Evolutionary conservation across 1,284 basidiomycete species (phyloP).

Genomic region (Ceratobasidium sp.): DNA sequence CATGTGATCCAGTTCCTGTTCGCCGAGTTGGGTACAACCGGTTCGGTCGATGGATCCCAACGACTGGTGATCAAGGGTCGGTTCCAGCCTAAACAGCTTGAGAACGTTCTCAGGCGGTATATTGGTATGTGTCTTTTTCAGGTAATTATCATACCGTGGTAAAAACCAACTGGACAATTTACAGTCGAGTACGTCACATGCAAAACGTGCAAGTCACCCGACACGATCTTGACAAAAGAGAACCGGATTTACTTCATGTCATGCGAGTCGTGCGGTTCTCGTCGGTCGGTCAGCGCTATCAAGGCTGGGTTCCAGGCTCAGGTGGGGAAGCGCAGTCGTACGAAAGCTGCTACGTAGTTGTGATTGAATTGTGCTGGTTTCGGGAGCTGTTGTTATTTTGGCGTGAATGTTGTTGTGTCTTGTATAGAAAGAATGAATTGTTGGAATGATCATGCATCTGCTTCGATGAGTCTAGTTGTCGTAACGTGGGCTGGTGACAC

Average conservation of each 20-base stretch:
- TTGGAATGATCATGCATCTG: neutral
- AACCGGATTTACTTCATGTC: constrained; percentile 99
- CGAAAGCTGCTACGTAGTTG: constrained; percentile 35
- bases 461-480: too few relatives aligned
- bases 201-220: constrained; percentile 99
- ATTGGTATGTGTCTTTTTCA: constrained; percentile 74
- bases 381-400: too few relatives aligned
- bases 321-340: constrained; percentile 72
- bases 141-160: too few relatives aligned
- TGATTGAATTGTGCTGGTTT: constrained; percentile 12
- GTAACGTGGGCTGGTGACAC: neutral
- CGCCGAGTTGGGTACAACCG: constrained; percentile 98
- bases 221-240: constrained; percentile 96
- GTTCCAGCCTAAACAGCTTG: constrained; percentile 99
- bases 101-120: constrained; percentile 96
- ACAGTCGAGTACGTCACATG: constrained; percentile 99
- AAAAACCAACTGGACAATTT: too few relatives aligned
- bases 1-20: constrained; percentile 99
- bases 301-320: constrained; percentile 99
- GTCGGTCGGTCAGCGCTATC: constrained; percentile 94
- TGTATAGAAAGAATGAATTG: constrained; percentile 4
- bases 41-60: constrained; percentile 92
- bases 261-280: constrained; percentile 93
- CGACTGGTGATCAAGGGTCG: constrained; percentile 97
- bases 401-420: neutral